Conservation (phyloP, 768 basidiomycete species). For the Calocybe gangraenosa region DNA sequence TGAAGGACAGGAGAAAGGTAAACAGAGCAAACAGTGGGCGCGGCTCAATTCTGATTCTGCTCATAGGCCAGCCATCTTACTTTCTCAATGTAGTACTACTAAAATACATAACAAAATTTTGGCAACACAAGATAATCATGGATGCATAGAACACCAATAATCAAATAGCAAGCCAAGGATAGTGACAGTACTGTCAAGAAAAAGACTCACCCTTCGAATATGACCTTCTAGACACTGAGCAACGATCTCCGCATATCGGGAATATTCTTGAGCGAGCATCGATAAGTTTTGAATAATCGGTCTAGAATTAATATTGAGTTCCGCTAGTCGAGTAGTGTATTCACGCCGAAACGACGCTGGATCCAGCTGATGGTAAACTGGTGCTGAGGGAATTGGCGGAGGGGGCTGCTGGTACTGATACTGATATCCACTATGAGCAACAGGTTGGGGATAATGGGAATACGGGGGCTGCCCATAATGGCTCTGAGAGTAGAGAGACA, state of each 20-base stretch:
- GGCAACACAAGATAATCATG: slow-evolving; percentile 21
- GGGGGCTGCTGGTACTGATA: slow-evolving; percentile 41
- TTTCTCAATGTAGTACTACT: slow-evolving; percentile 34
- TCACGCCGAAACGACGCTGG: slow-evolving; percentile 76
- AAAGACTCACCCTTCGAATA: slow-evolving; percentile 79
- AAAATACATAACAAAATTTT: slow-evolving; percentile 39
- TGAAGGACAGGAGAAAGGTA: slow-evolving; percentile 16
- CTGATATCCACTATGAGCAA: slow-evolving; percentile 37
- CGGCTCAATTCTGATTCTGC: slow-evolving; percentile 14
- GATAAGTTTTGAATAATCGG: slow-evolving; percentile 92
- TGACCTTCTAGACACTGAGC: slow-evolving; percentile 81
- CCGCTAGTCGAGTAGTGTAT: slow-evolving; percentile 66
- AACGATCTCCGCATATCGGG: slow-evolving; percentile 74
- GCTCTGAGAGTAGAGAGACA: slow-evolving; percentile 62
- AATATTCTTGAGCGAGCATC: slow-evolving; percentile 85
- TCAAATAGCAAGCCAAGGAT: slow-evolving; percentile 19
- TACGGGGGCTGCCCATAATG: slow-evolving; percentile 59
- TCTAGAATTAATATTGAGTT: slow-evolving; percentile 91
- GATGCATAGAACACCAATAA: slow-evolving; percentile 12
- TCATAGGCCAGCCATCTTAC: slow-evolving; percentile 25
- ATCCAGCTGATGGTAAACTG: slow-evolving; percentile 47
- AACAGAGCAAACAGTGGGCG: slow-evolving; percentile 21
- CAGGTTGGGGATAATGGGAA: slow-evolving; percentile 42
- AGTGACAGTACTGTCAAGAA: slow-evolving; percentile 8
- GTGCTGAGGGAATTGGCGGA: slow-evolving; percentile 34